Conservation (phyloP, 2,329 filamentous ascomycete genomes). For the Zasmidium citrigriseum region DNA sequence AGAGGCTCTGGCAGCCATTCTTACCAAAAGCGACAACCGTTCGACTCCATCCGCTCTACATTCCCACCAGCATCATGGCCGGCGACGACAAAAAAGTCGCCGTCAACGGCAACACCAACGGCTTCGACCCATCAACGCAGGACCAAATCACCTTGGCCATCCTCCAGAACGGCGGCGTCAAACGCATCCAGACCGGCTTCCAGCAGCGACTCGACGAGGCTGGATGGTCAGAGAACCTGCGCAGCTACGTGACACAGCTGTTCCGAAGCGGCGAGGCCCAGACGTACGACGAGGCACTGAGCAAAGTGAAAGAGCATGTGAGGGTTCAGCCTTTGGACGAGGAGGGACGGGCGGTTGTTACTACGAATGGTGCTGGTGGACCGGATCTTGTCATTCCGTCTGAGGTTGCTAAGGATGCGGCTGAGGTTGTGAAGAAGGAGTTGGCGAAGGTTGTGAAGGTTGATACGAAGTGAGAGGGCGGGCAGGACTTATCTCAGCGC, state of each 20-base stretch:
- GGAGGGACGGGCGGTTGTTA: constrained; percentile 18
- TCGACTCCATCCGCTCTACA: neutral
- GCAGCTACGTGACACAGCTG: constrained; percentile 55
- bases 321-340: constrained; percentile 26
- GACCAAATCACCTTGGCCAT: constrained; percentile 48
- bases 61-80: constrained; percentile 10
- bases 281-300: constrained; percentile 58
- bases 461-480: constrained; percentile 11
- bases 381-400: constrained; percentile 33
- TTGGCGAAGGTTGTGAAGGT: constrained; percentile 29
- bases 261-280: constrained; percentile 60
- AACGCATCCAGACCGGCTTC: constrained; percentile 57
- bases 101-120: constrained; percentile 46
- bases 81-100: constrained; percentile 31
- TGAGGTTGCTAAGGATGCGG: constrained; percentile 53
- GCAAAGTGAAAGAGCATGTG: constrained; percentile 51
- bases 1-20: neutral
- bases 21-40: neutral
- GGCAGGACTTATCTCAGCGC: neutral
- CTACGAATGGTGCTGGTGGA: constrained; percentile 18
- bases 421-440: constrained; percentile 54
- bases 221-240: constrained; percentile 61
- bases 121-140: constrained; percentile 39
- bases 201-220: constrained; percentile 56
- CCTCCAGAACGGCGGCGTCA: constrained; percentile 50